phyloP scores from a whole-genome alignment of 345 rosid genomes.

The Xanthoceras sorbifolium region DNA sequence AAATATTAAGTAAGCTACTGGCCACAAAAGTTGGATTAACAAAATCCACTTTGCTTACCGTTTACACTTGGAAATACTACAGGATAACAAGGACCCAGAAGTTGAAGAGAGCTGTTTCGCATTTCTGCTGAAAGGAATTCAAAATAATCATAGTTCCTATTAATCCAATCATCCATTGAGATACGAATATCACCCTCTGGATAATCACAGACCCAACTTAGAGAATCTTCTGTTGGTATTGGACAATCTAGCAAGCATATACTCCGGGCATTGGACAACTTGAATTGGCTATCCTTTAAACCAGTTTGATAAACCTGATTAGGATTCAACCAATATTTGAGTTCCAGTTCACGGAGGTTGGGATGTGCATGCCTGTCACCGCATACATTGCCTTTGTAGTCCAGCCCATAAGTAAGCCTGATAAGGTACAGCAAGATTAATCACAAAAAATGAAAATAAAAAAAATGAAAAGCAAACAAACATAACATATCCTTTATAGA shows the following conservation, averaged over 20 bases:
- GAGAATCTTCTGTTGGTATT: conserved; percentile 70
- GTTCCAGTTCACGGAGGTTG: conserved; percentile 76
- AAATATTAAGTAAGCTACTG: not conserved
- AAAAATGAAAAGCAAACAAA: not conserved
- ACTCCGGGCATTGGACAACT: conserved; percentile 76
- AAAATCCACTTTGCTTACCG: conserved; percentile 45
- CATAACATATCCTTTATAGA: not conserved
- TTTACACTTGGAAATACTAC: conserved; percentile 88
- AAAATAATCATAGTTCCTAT: conserved; percentile 84
- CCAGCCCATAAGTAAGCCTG: conserved; percentile 92
- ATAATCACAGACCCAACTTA: conserved; percentile 96
- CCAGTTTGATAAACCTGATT: conserved; percentile 96
- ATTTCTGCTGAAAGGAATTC: conserved; percentile 90
- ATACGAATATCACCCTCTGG: conserved; percentile 94
- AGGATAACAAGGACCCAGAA: conserved; percentile 98
- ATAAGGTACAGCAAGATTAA: conserved; percentile 26
- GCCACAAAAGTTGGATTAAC: not conserved
- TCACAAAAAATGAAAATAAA: not conserved
- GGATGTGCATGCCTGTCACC: conserved; percentile 78
- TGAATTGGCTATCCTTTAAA: conserved; percentile 68
- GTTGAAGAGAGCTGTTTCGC: conserved; percentile 89
- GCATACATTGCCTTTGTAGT: conserved; percentile 94
- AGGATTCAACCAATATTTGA: conserved; percentile 89
- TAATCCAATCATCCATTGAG: conserved; percentile 78
- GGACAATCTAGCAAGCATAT: conserved; percentile 95